These are phyloP conservation scores for Desmodesmus armatus DNA, from an alignment of 139 green algal species.

Conservation along the genomic window DNA sequence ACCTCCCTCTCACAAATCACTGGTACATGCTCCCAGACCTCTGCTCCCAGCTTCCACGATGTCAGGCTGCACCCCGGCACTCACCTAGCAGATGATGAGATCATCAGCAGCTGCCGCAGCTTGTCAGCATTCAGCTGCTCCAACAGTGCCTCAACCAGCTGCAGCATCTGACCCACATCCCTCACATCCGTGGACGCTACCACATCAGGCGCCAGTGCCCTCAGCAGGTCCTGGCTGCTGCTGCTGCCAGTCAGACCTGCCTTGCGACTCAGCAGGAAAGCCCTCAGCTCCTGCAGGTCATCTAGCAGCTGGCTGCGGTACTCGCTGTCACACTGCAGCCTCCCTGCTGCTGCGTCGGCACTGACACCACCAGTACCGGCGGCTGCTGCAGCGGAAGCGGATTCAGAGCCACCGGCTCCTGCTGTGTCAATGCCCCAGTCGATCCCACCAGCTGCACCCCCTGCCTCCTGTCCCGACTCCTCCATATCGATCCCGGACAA, in stretches of 20 bases:
- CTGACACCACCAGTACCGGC: neutral
- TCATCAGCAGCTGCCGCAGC: conserved; percentile 64
- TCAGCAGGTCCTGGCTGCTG: conserved; percentile 47
- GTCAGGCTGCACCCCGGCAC: too few species aligned
- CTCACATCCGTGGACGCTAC: conserved; percentile 47
- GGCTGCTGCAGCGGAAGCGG: neutral
- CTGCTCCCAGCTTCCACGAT: too few species aligned
- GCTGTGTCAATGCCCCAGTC: neutral
- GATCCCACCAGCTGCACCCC: neutral
- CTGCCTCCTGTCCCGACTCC: neutral
- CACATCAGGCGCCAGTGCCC: conserved; percentile 43
- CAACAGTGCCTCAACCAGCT: conserved; percentile 39
- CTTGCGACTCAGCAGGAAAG: conserved; percentile 62
- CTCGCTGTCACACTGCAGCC: conserved; percentile 49
- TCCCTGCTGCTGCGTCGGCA: conserved; percentile 20
- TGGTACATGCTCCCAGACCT: neutral
- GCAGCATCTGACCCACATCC: conserved; percentile 47
- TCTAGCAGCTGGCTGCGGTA: conserved; percentile 60
- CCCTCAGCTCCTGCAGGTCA: conserved; percentile 69
- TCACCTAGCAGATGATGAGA: conserved; percentile 53
- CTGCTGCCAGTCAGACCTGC: conserved; percentile 8
- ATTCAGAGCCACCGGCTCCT: neutral
- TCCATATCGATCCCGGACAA: conserved; percentile 53
- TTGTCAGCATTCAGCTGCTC: conserved; percentile 49
- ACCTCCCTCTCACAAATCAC: neutral